Base-by-base conservation (phyloP, 371 early-diverging fungal genomes). In the Mucor sp. region DNA sequence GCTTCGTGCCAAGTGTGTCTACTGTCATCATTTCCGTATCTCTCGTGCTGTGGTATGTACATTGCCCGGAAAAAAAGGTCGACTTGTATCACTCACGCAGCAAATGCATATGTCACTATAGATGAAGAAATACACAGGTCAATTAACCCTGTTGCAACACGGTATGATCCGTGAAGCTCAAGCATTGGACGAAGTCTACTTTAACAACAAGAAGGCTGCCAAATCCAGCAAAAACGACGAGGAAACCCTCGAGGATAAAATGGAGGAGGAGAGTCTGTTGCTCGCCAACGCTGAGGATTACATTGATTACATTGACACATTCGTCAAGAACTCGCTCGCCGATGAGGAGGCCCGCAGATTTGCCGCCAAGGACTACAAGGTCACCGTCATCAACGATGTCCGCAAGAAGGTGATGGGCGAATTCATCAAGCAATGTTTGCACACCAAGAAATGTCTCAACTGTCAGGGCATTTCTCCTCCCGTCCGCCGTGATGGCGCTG, bases 11-110 rank as follows among this genome's bases (percentile, higher is more conserved):
- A 84, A 87, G 60, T 99, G 99, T 82, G 82, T 90, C 30, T 93
- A 92, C 70, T 99, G 99, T 83, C 93, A 95, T 73, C 83, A 86
- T 21, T 92, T 99, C 72, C 89, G 94, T 67, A 80, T 93, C 58
- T 85, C 89, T 33, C 84, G 87, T 56, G 78, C 87, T 33, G 81
- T 87, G 75, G 93, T 90, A 88, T 68, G 75, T 43, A 17, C 6
- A 17, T 1, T n/a, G 3, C 56, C 28, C 17, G 41, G 41, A 41
- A 41, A 9, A 9, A 1, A 1, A 9, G 12, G 37, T 12, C 37
- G 12, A 35, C 37, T 12, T 35, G 37, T 35, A 35, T 35, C 37
- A 35, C 37, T 35, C 37, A 35, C 37, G 12, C 37, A 35, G 37
- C 12, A 9, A 3, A 12, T 12, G 0, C 12, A 35, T 35, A 30